phyloP scores from a whole-genome alignment of 2,329 filamentous ascomycete genomes.

The Fonsecaea nubica region DNA sequence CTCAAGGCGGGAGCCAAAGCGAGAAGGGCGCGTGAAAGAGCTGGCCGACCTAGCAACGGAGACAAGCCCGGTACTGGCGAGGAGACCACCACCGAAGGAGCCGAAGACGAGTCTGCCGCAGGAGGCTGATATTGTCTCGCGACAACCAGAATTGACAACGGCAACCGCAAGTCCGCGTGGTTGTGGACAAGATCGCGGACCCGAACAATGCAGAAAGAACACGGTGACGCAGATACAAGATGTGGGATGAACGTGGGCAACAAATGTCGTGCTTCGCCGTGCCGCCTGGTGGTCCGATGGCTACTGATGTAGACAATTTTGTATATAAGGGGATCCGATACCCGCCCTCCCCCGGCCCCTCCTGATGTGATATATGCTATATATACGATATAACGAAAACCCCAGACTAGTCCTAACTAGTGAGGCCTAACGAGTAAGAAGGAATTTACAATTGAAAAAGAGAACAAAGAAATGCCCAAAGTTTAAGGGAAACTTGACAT shows the following conservation, averaged over 20 bases:
- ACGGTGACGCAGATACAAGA: neutral
- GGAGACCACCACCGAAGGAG: constrained; percentile 7
- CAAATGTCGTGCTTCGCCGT: neutral
- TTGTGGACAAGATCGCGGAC: neutral
- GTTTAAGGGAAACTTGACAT: too few species aligned
- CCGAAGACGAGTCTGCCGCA: constrained; percentile 6
- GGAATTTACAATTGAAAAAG: too few species aligned
- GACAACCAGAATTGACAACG: neutral
- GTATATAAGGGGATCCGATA: neutral
- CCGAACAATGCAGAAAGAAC: neutral
- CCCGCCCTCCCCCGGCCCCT: too few species aligned
- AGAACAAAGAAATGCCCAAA: too few species aligned
- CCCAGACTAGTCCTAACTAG: neutral
- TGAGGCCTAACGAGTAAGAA: neutral
- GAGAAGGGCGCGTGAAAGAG: constrained; percentile 44
- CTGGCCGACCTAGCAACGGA: constrained; percentile 10
- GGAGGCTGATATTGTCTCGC: neutral
- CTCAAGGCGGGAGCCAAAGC: constrained; percentile 68
- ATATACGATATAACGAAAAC: neutral
- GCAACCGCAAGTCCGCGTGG: neutral
- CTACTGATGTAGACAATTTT: neutral
- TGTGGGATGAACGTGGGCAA: neutral
- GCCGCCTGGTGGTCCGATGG: neutral
- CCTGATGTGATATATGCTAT: neutral
- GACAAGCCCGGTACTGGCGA: constrained; percentile 12